These are phyloP conservation scores for Umbellularia californica DNA, from an alignment of 164 flowering plant genomes.

Conservation along the genomic window DNA sequence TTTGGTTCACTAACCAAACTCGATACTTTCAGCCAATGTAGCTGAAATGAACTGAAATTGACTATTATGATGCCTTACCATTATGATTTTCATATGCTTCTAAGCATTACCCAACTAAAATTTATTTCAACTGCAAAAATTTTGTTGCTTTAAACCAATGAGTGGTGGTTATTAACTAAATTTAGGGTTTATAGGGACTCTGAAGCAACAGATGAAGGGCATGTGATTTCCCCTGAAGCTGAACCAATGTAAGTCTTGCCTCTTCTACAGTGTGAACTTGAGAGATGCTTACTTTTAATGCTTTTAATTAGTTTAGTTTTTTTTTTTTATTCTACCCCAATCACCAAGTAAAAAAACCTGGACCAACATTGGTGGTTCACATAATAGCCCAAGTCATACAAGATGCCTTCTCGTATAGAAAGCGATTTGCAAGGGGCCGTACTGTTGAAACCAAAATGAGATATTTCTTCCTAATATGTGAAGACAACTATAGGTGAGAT, in stretches of 20 bases:
- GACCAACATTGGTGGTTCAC: background rate
- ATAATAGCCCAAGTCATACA: background rate
- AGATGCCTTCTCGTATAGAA: background rate
- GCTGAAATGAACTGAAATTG: too few species aligned
- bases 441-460: too few species aligned
- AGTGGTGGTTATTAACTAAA: background rate
- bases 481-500: too few species aligned
- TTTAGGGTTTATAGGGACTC: conserved; percentile 16
- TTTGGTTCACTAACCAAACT: too few species aligned
- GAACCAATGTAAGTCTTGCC: conserved; percentile 40
- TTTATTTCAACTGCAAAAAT: too few species aligned
- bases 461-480: too few species aligned
- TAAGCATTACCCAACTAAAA: too few species aligned
- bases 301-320: background rate
- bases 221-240: conserved; percentile 15
- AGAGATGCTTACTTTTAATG: background rate
- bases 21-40: too few species aligned
- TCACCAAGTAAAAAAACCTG: background rate
- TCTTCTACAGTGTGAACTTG: conserved; percentile 1
- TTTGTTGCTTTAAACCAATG: background rate
- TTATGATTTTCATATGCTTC: too few species aligned
- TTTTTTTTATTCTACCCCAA: background rate
- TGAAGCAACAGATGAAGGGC: conserved; percentile 23
- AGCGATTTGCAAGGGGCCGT: too few species aligned
- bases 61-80: too few species aligned